phyloP scores from a whole-genome alignment of 805 yeast genomes.

The Candida berthetii region DNA sequence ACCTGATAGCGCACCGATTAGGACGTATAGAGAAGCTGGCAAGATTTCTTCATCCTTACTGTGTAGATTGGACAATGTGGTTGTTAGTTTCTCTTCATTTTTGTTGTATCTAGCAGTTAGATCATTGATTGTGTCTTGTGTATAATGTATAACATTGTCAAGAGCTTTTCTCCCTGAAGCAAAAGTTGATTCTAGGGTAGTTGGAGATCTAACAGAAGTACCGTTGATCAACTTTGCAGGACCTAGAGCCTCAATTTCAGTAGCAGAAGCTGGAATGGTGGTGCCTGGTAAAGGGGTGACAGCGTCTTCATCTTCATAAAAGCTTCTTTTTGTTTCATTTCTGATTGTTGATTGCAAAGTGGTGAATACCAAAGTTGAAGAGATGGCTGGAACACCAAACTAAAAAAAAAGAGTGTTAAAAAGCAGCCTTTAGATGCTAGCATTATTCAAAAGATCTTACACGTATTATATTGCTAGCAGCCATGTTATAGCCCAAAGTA shows the following conservation, averaged over 20 bases:
- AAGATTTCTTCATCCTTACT: slow-evolving; percentile 59
- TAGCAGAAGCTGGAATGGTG: slow-evolving; percentile 32
- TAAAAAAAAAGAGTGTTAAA: slow-evolving; percentile 20
- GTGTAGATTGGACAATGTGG: slow-evolving; percentile 59
- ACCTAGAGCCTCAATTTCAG: slow-evolving; percentile 37
- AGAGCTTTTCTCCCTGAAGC: slow-evolving; percentile 38
- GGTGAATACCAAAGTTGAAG: background rate
- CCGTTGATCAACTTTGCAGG: slow-evolving; percentile 47
- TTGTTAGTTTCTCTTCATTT: slow-evolving; percentile 57
- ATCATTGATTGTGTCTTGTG: slow-evolving; percentile 36
- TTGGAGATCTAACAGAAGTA: slow-evolving; percentile 47
- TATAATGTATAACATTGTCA: slow-evolving; percentile 10
- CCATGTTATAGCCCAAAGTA: background rate
- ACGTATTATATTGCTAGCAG: background rate
- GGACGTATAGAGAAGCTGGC: slow-evolving; percentile 64
- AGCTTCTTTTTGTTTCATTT: slow-evolving; percentile 25
- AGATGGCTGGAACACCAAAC: slow-evolving; percentile 9
- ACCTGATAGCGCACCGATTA: slow-evolving; percentile 68
- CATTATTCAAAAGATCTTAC: no score
- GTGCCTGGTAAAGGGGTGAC: slow-evolving; percentile 48
- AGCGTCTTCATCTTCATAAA: slow-evolving; percentile 43
- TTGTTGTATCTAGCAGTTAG: slow-evolving; percentile 44
- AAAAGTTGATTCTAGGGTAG: slow-evolving; percentile 41
- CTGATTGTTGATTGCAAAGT: background rate
- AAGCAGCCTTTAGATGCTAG: no score